Evolutionary conservation across 352 stramenopile species (phyloP), one percentile per base, ranked within the genome.

Genomic region (Pythium aquatile): DNA sequence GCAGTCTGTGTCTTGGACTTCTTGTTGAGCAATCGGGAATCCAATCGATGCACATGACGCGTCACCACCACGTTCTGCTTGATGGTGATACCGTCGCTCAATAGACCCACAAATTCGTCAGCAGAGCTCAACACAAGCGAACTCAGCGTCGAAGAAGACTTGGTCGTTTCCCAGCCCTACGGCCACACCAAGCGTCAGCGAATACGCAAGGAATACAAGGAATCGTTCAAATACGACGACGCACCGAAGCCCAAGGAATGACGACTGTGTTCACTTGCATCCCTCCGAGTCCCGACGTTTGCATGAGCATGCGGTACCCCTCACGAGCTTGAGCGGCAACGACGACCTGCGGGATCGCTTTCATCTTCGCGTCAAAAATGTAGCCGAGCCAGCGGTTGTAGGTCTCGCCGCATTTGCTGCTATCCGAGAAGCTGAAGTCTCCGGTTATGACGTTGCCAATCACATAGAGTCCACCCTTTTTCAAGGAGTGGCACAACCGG

Each of bases 391-490:
- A 72, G 32, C 75, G 63, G 47, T 76, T 75, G 61, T 86, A 75
- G 46, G 61, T 75, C 26, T 81, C 65, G 17, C 62, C 64, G 29
- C 72, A 75, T 24, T 71, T 62, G 10, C 59, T 58, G 44, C 77
- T 76, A 28, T 56, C 74, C 3, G 48, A 39, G 3, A 63, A 49
- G 1, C 65, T 63, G 68, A 88, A 81, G 10, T 84, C 66, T 1
- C 76, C 76, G 0, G 70, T 48, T 2, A 90, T 62, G 14, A 91
- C 77, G 24, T 76, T 76, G 24, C 82, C 84, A 17, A 94, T 77
- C 29, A 93, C 69, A 51, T 88, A 94, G 1, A 94, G 69, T 7
- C 85, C 85, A 17, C 85, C 85, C 64, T 94, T 94, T 65, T 94
- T 94, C 5, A 94, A 72, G 20, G 72, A 80, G 64, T 91, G 84